Evolutionary conservation across 2,329 filamentous ascomycete genomes (phyloP).

Genomic region (Ceratocystis variospora): DNA sequence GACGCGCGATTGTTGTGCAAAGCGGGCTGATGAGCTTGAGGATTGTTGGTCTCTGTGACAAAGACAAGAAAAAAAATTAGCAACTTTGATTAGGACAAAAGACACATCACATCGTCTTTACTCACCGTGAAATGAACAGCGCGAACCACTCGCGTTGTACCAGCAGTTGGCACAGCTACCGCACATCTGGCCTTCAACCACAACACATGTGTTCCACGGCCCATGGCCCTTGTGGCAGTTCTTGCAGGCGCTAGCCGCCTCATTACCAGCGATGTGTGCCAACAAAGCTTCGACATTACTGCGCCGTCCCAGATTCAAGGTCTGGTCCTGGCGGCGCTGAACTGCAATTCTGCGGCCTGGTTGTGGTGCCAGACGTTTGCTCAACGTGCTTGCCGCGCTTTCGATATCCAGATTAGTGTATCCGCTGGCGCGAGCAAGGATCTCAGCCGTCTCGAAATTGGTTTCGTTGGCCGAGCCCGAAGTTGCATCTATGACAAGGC

Average conservation of each 20-base stretch:
- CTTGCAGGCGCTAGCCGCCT: slow-evolving; percentile 38
- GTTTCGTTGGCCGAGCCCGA: slow-evolving; percentile 9
- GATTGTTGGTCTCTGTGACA: slow-evolving; percentile 34
- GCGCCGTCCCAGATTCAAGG: slow-evolving; percentile 41
- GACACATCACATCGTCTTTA: slow-evolving; percentile 9
- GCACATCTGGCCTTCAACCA: slow-evolving; percentile 47
- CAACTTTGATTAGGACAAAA: neutral
- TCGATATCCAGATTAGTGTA: slow-evolving; percentile 37
- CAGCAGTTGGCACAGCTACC: slow-evolving; percentile 50
- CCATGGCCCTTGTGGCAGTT: slow-evolving; percentile 48
- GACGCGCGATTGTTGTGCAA: slow-evolving; percentile 16
- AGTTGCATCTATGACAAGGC: slow-evolving; percentile 12
- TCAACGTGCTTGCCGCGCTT: slow-evolving; percentile 32
- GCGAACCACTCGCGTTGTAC: slow-evolving; percentile 47
- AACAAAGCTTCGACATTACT: slow-evolving; percentile 48
- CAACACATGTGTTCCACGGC: slow-evolving; percentile 44
- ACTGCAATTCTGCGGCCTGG: slow-evolving; percentile 36
- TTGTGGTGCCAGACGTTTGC: slow-evolving; percentile 39
- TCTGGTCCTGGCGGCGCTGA: slow-evolving; percentile 41
- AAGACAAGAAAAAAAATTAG: neutral
- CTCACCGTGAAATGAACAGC: slow-evolving; percentile 48
- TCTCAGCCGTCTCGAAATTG: slow-evolving; percentile 30
- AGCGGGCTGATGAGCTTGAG: slow-evolving; percentile 26
- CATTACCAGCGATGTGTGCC: slow-evolving; percentile 41
- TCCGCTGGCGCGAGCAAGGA: slow-evolving; percentile 35